Percentiles rank a stretch among this genome's conserved stretches.
These are phyloP conservation scores for Irpex sp. DNA, from an alignment of 1,284 basidiomycete genomes.

Conservation along the genomic window DNA sequence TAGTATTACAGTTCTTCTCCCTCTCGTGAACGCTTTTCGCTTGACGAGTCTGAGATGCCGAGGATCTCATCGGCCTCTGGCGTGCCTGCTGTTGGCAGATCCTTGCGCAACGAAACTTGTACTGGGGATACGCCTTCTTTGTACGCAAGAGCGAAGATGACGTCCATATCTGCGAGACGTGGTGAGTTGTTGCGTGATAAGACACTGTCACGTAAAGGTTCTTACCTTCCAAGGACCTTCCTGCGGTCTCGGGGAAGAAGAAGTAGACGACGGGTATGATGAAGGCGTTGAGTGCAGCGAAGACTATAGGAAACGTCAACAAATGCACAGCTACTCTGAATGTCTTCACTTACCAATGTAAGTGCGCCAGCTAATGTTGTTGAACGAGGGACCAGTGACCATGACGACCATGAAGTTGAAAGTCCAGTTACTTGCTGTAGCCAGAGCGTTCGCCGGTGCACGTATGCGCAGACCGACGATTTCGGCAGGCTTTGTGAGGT, in stretches of 20 bases:
- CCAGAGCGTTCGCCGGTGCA: constrained; percentile 62
- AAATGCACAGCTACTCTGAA: neutral
- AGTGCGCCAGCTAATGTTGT: constrained; percentile 55
- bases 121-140: constrained; percentile 54
- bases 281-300: constrained; percentile 54
- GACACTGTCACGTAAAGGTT: neutral
- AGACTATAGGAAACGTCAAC: constrained; percentile 34
- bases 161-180: constrained; percentile 48
- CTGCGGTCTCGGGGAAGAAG: constrained; percentile 68
- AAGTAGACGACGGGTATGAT: constrained; percentile 57
- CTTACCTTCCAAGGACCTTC: constrained; percentile 54
- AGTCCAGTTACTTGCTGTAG: constrained; percentile 65
- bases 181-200: neutral
- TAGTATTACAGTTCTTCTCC: neutral
- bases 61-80: constrained; percentile 49
- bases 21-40: neutral
- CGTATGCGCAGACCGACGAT: constrained; percentile 57
- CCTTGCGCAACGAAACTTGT: constrained; percentile 47
- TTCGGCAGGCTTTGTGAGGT: constrained; percentile 47
- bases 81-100: constrained; percentile 48
- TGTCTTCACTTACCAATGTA: constrained; percentile 43
- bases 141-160: constrained; percentile 55
- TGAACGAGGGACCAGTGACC: constrained; percentile 61
- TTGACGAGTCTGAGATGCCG: constrained; percentile 22
- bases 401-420: constrained; percentile 66